phyloP scores from a whole-genome alignment of 169 alveolate genomes.

The Pseudocohnilembus persalinus region DNA sequence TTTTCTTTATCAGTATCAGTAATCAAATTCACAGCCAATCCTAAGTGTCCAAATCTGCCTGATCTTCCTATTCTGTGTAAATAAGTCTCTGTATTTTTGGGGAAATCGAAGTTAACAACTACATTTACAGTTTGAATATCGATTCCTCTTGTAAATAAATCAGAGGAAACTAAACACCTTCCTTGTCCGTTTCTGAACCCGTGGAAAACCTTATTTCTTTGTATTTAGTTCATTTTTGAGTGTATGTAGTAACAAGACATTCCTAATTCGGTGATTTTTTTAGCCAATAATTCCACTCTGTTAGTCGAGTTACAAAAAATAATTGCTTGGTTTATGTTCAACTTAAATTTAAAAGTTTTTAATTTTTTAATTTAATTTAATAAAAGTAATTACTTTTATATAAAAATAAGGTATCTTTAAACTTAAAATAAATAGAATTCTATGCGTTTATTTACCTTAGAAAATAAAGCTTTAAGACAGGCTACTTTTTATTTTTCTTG shows the following conservation, averaged over 20 bases:
- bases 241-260: slow-evolving; percentile 98
- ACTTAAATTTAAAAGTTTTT: slow-evolving; percentile 40
- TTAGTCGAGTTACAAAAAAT: slow-evolving; percentile 98
- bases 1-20: slow-evolving; percentile 94
- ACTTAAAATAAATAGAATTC: neutral
- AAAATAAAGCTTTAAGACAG: slow-evolving; percentile 96
- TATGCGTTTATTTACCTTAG: slow-evolving; percentile 75
- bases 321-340: slow-evolving; percentile 98
- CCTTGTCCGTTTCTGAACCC: slow-evolving; percentile 98
- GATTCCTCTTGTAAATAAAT: slow-evolving; percentile 98
- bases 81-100: slow-evolving; percentile 95
- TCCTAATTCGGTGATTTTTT: slow-evolving; percentile 99
- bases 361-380: neutral
- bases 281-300: slow-evolving; percentile 98
- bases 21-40: slow-evolving; percentile 96
- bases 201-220: slow-evolving; percentile 97
- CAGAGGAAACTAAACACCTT: slow-evolving; percentile 91
- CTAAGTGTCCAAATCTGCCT: slow-evolving; percentile 98
- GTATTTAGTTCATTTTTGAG: slow-evolving; percentile 97
- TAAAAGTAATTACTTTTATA: neutral
- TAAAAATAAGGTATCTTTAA: neutral
- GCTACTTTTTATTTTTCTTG: slow-evolving; percentile 98
- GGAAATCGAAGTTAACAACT: slow-evolving; percentile 99
- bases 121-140: slow-evolving; percentile 98
- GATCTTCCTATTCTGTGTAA: slow-evolving; percentile 98